phyloP scores from a whole-genome alignment of 2,329 filamentous ascomycete species.

The Apiospora hydei region DNA sequence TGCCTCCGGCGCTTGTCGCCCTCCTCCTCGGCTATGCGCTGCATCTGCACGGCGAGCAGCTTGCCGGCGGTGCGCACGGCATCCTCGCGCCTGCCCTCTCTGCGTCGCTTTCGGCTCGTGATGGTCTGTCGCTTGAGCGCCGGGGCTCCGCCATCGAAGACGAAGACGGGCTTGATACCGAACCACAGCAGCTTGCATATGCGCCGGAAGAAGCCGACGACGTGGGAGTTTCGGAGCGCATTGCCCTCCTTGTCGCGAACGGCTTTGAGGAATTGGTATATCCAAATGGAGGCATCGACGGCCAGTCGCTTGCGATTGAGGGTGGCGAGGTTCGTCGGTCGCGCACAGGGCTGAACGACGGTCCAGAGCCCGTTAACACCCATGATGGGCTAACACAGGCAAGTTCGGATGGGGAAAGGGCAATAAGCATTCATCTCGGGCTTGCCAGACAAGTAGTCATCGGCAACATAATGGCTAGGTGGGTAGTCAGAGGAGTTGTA shows the following conservation, averaged over 20 bases:
- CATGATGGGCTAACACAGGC: conserved; percentile 62
- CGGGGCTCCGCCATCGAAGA: conserved; percentile 96
- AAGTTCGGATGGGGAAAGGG: neutral
- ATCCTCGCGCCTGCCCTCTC: conserved; percentile 93
- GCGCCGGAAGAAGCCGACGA: conserved; percentile 96
- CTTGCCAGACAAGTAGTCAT: neutral
- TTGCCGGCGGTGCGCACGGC: conserved; percentile 90
- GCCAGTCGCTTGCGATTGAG: conserved; percentile 96
- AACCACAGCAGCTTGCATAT: conserved; percentile 98
- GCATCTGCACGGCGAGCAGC: conserved; percentile 92
- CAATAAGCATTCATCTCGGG: neutral
- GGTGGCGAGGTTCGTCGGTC: conserved; percentile 94
- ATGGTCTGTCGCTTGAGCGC: conserved; percentile 92
- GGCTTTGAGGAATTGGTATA: conserved; percentile 98
- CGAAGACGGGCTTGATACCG: conserved; percentile 95
- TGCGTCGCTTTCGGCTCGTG: conserved; percentile 74
- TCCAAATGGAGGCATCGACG: conserved; percentile 99
- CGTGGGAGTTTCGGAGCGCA: conserved; percentile 91
- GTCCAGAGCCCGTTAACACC: conserved; percentile 99
- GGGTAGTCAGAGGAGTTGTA: neutral
- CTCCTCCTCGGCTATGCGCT: conserved; percentile 87
- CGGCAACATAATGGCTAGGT: neutral
- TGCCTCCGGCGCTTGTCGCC: conserved; percentile 66
- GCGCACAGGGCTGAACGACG: conserved; percentile 91
- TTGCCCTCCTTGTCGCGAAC: conserved; percentile 99